phyloP scores from a whole-genome alignment of 1,284 basidiomycete genomes.

The Leccinum subrobustum region DNA sequence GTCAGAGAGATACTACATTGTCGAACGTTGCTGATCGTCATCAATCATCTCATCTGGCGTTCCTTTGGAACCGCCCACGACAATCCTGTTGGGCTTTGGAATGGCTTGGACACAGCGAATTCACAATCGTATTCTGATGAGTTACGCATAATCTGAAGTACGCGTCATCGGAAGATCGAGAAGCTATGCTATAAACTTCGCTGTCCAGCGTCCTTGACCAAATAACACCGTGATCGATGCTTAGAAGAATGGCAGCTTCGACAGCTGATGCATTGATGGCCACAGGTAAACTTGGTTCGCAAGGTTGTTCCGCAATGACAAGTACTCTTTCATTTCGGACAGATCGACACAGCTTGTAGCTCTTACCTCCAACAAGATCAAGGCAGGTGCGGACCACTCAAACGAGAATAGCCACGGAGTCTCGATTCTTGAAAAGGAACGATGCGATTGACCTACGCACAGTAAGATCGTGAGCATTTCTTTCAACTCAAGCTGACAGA shows the following conservation, averaged over 20 bases:
- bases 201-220: neutral
- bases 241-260: neutral
- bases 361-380: neutral
- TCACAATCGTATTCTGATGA: neutral
- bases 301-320: neutral
- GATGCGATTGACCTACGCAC: neutral
- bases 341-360: neutral
- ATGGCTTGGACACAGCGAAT: neutral
- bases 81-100: neutral
- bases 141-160: neutral
- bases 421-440: conserved; percentile 1
- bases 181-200: neutral
- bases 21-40: neutral
- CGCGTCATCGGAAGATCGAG: neutral
- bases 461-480: neutral
- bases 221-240: neutral
- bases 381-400: neutral
- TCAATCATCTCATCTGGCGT: neutral
- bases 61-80: neutral
- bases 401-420: neutral
- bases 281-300: neutral
- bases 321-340: neutral
- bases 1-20: neutral
- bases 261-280: neutral
- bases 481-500: conserved; percentile 45